Evolutionary conservation across 441 rosid genomes (phyloP).

Genomic region (Biscutella auriculata): DNA sequence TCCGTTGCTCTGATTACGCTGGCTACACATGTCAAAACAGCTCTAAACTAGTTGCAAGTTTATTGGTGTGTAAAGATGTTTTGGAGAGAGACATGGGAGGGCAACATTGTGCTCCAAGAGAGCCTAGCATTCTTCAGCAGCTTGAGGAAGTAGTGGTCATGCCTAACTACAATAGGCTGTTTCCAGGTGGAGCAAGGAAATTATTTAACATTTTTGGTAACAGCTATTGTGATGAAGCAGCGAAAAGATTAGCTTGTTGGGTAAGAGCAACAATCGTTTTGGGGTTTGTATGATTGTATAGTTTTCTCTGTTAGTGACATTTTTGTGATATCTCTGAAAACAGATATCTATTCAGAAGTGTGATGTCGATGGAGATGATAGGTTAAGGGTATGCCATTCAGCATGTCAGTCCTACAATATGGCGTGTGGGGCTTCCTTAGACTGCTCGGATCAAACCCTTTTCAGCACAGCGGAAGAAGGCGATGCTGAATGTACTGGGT

Average conservation of each 20-base stretch:
- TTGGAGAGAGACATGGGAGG: slow-evolving; percentile 62
- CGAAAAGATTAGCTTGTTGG: slow-evolving; percentile 94
- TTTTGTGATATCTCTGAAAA: background rate
- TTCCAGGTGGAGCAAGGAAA: slow-evolving; percentile 82
- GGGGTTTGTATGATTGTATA: background rate
- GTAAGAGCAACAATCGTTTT: slow-evolving; percentile 25
- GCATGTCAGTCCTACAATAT: slow-evolving; percentile 84
- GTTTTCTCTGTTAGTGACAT: background rate
- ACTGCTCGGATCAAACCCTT: slow-evolving; percentile 92
- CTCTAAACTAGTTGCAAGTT: slow-evolving; percentile 65
- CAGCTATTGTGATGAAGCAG: slow-evolving; percentile 79
- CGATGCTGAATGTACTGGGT: slow-evolving; percentile 82
- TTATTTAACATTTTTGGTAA: slow-evolving; percentile 67
- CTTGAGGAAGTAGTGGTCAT: slow-evolving; percentile 93
- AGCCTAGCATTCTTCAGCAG: slow-evolving; percentile 79
- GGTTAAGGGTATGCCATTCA: slow-evolving; percentile 86
- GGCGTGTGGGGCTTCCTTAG: slow-evolving; percentile 93
- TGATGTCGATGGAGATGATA: slow-evolving; percentile 80
- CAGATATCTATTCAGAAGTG: slow-evolving; percentile 98
- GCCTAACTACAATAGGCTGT: slow-evolving; percentile 85
- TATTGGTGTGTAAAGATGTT: slow-evolving; percentile 75
- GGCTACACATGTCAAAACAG: slow-evolving; percentile 97
- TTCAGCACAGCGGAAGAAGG: slow-evolving; percentile 72
- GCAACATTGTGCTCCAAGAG: slow-evolving; percentile 94
- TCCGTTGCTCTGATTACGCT: slow-evolving; percentile 97